Evolutionary conservation across 345 rosid species (phyloP), one percentile per base, ranked within the genome.

Genomic region (Salix udensis): DNA sequence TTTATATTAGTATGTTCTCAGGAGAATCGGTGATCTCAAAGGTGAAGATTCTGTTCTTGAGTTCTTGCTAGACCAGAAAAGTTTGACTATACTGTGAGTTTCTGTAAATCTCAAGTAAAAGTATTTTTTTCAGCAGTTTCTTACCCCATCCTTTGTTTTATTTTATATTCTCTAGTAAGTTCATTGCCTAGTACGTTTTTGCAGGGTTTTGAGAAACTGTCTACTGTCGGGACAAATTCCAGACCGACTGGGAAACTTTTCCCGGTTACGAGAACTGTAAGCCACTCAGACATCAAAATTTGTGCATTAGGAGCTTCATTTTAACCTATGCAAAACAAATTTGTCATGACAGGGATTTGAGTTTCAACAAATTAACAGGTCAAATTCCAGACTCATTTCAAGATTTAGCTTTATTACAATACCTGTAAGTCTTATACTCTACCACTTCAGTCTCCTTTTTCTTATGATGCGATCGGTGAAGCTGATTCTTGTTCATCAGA

Each of bases 301-400:
- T 52, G 26, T 40, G 19, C 30, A 55, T 58, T 58, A 55, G 28
- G 69, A 55, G 58, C 61, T 55, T 55, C n/a, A 13, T 31, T 3
- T 18, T 65, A 30, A 65, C n/a, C 44, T 18, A 1, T 34, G 9
- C 40, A 34, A 65, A 65, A 5, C 1, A 11, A 68, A 24, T 66
- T 46, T 42, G 30, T 16, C 7, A 46, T 65, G 42, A 26, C 85
- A 89, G 92, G 80, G 92, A 89, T 74, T 78, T 89, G 74, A 89
- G 92, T 79, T 87, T 87, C 83, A 89, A 89, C 86, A 80, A 89
- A 81, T 81, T 87, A 77, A 79, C 80, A 37, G 92, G 90, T 44
- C 82, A 58, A 66, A 68, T 89, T 74, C 90, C 89, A 5, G 31
- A 70, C 65, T 83, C 89, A 28, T 87, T 87, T 76, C 83, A 75